Evolutionary conservation across 345 rosid species (phyloP), one percentile per base, ranked within the genome.

Genomic region (Camelina sativa): DNA sequence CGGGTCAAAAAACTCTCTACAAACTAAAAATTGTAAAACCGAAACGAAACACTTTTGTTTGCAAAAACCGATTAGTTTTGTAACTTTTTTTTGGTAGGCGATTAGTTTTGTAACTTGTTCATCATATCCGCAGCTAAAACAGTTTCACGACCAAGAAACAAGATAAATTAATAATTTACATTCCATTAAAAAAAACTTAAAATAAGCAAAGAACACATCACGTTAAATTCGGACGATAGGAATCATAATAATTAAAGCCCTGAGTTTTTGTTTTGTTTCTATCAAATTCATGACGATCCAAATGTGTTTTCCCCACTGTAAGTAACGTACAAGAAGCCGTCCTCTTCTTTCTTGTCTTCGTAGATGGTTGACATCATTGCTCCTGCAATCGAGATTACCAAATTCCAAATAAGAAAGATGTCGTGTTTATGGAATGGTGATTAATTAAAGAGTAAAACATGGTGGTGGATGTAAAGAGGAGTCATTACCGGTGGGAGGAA

Each of bases 221-320:
- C 1, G 20, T 13, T 12, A 61, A 20, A 28, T 1, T 38, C n/a
- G 8, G 44, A 19, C 15, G 11, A 13, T 37, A 11, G 16, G 10
- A 11, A 30, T 28, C 17, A 56, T 16, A 20, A 28, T 28, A 25
- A 22, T 22, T 22, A 23, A 5, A 46, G 43, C 13, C 0, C 43
- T 40, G 13, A 40, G 43, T 3, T 40, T 40, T 4, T 11, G 4
- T 40, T 41, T 5, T 46, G 1, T 28, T 11, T 11, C 13, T 8
- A 15, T 53, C 15, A 38, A 38, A 25, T 10, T 67, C 62, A 67
- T 6, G 19, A 10, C 1, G 63, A 73, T 35, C 85, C 88, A 69
- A 85, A 85, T 4, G 86, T 83, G 78, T 85, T 85, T 73, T 85
- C 88, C 0, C 86, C 86, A 44, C 84, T 81, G 79, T 85, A 85